A percentile compares a stretch with the other conserved stretches of the same genome.
phyloP scores from a whole-genome alignment of 179 eudicot genomes.

The Patellifolia procumbens region DNA sequence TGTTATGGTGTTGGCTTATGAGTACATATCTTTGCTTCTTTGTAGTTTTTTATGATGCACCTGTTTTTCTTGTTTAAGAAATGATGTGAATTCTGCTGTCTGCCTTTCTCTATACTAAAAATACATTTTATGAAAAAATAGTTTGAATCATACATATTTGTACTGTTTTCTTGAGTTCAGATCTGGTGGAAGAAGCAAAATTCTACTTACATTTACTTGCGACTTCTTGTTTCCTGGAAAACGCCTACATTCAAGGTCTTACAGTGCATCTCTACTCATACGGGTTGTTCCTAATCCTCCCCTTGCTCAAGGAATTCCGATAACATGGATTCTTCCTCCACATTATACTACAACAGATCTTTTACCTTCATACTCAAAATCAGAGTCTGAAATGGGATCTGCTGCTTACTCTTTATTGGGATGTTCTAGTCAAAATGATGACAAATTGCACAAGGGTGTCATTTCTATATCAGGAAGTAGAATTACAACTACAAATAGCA shows the following conservation, averaged over 20 bases:
- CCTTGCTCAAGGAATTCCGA: constrained; percentile 76
- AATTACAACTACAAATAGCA: constrained; percentile 58
- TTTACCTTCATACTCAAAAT: constrained; percentile 55
- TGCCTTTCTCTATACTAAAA: background rate
- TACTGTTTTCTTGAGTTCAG: constrained; percentile 29
- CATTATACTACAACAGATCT: constrained; percentile 71
- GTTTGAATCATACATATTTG: no score
- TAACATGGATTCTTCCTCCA: constrained; percentile 92
- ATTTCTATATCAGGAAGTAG: constrained; percentile 58
- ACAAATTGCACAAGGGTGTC: constrained; percentile 42
- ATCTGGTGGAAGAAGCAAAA: constrained; percentile 64
- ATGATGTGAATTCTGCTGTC: background rate
- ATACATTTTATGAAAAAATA: no score
- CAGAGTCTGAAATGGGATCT: constrained; percentile 42
- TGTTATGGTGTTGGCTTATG: background rate
- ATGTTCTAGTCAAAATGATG: constrained; percentile 40
- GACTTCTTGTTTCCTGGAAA: constrained; percentile 54
- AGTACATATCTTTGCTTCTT: no score
- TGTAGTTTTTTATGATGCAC: no score
- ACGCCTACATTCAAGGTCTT: constrained; percentile 49
- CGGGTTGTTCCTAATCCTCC: constrained; percentile 79
- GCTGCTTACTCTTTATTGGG: constrained; percentile 66
- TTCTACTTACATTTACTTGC: constrained; percentile 75
- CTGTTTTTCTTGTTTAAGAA: background rate
- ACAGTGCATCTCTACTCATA: constrained; percentile 57